Evolutionary conservation across 441 rosid species (phyloP), one percentile per base, ranked within the genome.

Genomic region (Euphorbia schlechtendalii): DNA sequence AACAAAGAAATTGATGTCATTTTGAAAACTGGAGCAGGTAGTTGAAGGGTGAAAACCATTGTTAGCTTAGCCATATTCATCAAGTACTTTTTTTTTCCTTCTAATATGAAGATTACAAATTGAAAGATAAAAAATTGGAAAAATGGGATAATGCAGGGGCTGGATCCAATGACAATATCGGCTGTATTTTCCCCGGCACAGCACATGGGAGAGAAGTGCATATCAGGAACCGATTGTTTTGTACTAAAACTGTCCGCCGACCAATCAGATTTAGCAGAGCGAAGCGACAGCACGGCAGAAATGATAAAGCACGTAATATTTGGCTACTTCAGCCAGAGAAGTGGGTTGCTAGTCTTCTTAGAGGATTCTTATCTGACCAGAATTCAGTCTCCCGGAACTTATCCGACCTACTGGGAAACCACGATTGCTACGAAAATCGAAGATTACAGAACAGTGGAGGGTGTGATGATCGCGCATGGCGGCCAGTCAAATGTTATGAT

Each of bases 301-400:
- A 89, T 85, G 89, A 92, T 92, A 81, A 92, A 88, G 75, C 98
- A 92, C 45, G 83, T 79, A 1, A 81, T 82, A 0, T 89, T 79
- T 8, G 96, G 98, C 48, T 89, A 89, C 80, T 92, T 92, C 79
- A 85, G 98, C 82, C 98, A 92, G 58, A 83, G 84, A 74, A 92
- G 80, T 25, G 98, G 98, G 2, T 80, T 92, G 25, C 79, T 89
- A 46, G 82, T 86, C 43, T 80, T 74, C 73, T 77, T 89, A 18
- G 96, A 92, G 71, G 98, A 92, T 73, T 89, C 96, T 0, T 90
- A 80, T 68, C 66, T 92, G 49, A 92, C 94, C 5, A 79, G 96
- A 82, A 90, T 92, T 67, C 98, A 92, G 21, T 71, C 83, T 3
- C 98, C 96, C 0, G 98, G 98, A 34, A 70, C 84, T n/a, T 59